Percentiles rank a stretch among this genome's conserved stretches.
Evolutionary conservation across 1,284 basidiomycete genomes (phyloP).

Genomic region (Bondarzewia mesenterica): DNA sequence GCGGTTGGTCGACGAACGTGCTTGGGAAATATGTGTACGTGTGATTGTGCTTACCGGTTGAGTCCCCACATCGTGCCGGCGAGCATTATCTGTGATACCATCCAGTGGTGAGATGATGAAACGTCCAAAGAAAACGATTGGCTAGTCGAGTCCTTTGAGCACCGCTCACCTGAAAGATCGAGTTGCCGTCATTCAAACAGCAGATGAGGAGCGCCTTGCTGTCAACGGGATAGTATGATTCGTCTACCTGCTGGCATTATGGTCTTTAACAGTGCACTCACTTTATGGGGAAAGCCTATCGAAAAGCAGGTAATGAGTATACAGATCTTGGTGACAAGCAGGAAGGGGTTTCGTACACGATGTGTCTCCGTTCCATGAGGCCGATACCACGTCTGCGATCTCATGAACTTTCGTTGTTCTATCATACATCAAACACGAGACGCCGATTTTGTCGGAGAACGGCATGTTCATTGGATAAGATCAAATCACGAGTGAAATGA

Average conservation of each 20-base stretch:
- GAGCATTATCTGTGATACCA: conserved; percentile 42
- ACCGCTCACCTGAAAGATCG: conserved; percentile 71
- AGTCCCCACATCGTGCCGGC: conserved; percentile 83
- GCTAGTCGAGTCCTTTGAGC: too few species aligned
- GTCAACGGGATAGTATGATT: conserved; percentile 2
- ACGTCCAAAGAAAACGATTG: conserved; percentile 3
- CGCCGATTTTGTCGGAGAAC: not conserved
- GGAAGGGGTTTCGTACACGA: conserved; percentile 33
- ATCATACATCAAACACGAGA: conserved; percentile 2
- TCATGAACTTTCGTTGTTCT: conserved; percentile 65
- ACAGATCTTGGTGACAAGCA: not conserved
- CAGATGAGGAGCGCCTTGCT: conserved; percentile 59
- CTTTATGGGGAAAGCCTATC: conserved; percentile 76
- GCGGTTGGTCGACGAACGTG: not conserved
- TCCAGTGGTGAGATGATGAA: conserved; percentile 1
- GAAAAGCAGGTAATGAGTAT: conserved; percentile 7
- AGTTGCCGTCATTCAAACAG: conserved; percentile 72
- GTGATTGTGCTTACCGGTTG: conserved; percentile 35
- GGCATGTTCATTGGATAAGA: not conserved
- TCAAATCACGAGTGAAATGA: not conserved
- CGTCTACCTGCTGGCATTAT: too few species aligned
- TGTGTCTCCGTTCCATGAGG: conserved; percentile 85
- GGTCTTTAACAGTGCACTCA: too few species aligned
- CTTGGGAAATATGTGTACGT: not conserved
- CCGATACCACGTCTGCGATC: conserved; percentile 80